Evolutionary conservation across 2,329 filamentous ascomycete species (phyloP).

Genomic region (Pseudofabraea citricarpa): DNA sequence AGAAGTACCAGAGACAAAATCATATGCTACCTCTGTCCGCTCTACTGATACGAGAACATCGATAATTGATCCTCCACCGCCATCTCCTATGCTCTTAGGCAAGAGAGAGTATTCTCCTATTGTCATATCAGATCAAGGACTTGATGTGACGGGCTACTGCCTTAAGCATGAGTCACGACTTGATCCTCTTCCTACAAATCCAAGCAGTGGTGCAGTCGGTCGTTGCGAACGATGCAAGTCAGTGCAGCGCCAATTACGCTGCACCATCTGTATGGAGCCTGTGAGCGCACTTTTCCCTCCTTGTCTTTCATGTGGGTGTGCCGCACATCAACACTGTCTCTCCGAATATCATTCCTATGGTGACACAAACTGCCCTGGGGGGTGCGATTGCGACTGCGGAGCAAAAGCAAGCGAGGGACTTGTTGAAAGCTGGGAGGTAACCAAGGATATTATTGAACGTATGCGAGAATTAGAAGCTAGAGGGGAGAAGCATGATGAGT

Average conservation of each 20-base stretch:
- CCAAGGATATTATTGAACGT: conserved; percentile 35
- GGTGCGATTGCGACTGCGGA: conserved; percentile 60
- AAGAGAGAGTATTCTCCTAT: conserved; percentile 49
- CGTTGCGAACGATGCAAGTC: conserved; percentile 45
- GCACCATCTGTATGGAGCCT: conserved; percentile 59
- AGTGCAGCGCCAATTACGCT: conserved; percentile 52
- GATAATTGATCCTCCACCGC: conserved; percentile 16
- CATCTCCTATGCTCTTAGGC: conserved; percentile 50
- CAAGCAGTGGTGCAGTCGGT: conserved; percentile 40
- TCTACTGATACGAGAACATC: conserved; percentile 21
- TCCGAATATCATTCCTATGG: conserved; percentile 22
- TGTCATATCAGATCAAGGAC: conserved; percentile 39
- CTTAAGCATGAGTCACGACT: conserved; percentile 58
- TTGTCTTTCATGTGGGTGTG: conserved; percentile 60
- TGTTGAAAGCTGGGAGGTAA: conserved; percentile 57
- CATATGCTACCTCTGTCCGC: conserved; percentile 20
- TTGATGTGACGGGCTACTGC: conserved; percentile 60
- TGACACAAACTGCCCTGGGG: conserved; percentile 54
- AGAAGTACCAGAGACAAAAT: conserved; percentile 23
- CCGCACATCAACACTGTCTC: conserved; percentile 51
- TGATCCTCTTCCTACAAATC: conserved; percentile 44
- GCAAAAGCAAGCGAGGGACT: conserved; percentile 51
- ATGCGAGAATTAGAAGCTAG: conserved; percentile 17
- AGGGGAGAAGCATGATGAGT: conserved; percentile 2
- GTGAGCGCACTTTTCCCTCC: conserved; percentile 55